Evolutionary conservation across 225 moss, liverwort and hornwort genomes (phyloP), one percentile per base, ranked within the genome.

Genomic region (Antitrichia curtipendula): DNA sequence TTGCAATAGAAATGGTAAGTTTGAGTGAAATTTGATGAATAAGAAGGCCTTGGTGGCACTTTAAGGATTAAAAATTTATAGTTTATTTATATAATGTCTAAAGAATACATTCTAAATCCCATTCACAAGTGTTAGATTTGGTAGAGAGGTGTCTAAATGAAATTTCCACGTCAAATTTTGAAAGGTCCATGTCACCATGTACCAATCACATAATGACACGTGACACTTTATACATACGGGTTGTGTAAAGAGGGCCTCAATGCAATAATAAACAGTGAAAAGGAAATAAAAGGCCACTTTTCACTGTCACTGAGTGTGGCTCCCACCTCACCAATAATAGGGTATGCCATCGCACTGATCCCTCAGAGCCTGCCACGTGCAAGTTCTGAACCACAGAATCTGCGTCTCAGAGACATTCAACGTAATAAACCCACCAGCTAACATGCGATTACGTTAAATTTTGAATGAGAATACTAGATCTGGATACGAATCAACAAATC

Each of bases 61-160:
- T 9, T 9, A 34, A 2, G 4, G 5, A 2, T 32, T 4, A 13
- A 38, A 47, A 32, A 20, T 20, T 20, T 8, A 0, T 75, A 50
- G 8, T 20, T 49, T 13, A 21, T 74, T 2, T 49, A 7, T 31
- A 74, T n/a, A n/a, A 20, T 7, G 2, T 19, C 3, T 49, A 0
- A 19, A 31, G 49, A 74, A 45, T 16, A 49, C 2, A 49, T 49
- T 2, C 12, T 1, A 74, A 49, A 18, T 5, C 19, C 2, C 1
- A 0, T 47, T 47, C 0, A 0, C 1, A 0, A 19, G 1, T 0
- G 6, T 18, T 10, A 29, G 0, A 73, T 73, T 47, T 2, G 1
- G 2, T 0, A 47, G 0, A 3, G 18, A 17, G 11, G 16, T 47
- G 19, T 0, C 1, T 0, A 47, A 47, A 73, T 47, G 2, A 0